phyloP scores from a whole-genome alignment of 768 basidiomycete species.

The Megacollybia marginata region DNA sequence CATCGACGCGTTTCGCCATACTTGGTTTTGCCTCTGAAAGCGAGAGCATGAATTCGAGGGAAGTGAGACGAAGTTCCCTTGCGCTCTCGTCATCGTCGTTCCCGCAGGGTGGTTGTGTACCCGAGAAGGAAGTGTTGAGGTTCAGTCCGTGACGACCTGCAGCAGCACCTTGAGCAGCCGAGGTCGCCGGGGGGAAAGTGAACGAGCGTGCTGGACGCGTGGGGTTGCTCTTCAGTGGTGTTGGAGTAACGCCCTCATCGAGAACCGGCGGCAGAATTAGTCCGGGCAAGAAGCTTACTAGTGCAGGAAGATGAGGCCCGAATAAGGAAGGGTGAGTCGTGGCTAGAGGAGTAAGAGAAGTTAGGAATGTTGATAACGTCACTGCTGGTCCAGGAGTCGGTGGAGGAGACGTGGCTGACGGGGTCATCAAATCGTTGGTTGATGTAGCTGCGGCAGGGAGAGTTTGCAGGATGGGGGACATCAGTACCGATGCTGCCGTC shows the following conservation, averaged over 20 bases:
- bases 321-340: slow-evolving; percentile 66
- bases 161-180: neutral
- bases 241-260: slow-evolving; percentile 41
- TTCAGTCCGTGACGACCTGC: neutral
- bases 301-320: slow-evolving; percentile 55
- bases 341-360: slow-evolving; percentile 64
- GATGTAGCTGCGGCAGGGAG: slow-evolving; percentile 43
- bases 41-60: slow-evolving; percentile 78
- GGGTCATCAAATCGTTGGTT: slow-evolving; percentile 3
- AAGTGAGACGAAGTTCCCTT: slow-evolving; percentile 61
- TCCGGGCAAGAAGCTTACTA: slow-evolving; percentile 64
- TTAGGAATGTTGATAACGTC: slow-evolving; percentile 58
- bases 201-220: slow-evolving; percentile 20
- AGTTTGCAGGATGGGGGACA: slow-evolving; percentile 70
- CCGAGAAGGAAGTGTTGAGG: neutral
- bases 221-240: slow-evolving; percentile 20
- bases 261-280: slow-evolving; percentile 52
- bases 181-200: neutral
- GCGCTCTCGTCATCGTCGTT: slow-evolving; percentile 57
- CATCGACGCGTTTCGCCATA: slow-evolving; percentile 61
- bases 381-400: slow-evolving; percentile 22
- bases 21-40: slow-evolving; percentile 67
- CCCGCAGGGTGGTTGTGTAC: slow-evolving; percentile 5
- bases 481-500: slow-evolving; percentile 19
- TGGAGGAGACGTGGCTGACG: slow-evolving; percentile 22